Evolutionary conservation across 306 rosid genomes (phyloP).

Genomic region (Prunus kanzakura): DNA sequence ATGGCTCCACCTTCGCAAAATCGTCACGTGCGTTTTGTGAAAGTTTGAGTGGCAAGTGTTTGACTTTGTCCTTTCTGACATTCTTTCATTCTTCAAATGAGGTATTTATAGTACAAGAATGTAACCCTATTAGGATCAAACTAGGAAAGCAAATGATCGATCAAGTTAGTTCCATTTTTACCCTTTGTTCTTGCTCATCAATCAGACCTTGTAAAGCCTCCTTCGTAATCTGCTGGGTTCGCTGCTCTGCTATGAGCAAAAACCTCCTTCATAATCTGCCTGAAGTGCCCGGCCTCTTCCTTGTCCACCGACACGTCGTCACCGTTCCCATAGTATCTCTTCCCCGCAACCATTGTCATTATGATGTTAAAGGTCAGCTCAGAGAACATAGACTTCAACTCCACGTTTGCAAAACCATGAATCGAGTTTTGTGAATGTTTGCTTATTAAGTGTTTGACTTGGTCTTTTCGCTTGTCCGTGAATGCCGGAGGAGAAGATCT

Average conservation of each 20-base stretch:
- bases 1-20: conserved; percentile 31
- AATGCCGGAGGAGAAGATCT: no score
- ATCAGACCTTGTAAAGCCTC: conserved; percentile 51
- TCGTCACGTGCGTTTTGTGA: not conserved
- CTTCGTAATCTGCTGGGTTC: not conserved
- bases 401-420: no score
- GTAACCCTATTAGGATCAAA: no score
- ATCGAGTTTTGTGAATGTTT: no score
- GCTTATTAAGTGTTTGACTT: no score
- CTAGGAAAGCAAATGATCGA: conserved; percentile 44
- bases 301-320: conserved; percentile 6
- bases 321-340: conserved; percentile 41
- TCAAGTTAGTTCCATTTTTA: conserved; percentile 24
- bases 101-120: no score
- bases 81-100: not conserved
- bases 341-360: conserved; percentile 67
- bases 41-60: conserved; percentile 31
- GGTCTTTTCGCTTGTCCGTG: no score
- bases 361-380: conserved; percentile 56
- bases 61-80: conserved; percentile 43
- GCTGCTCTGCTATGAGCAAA: not conserved
- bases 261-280: not conserved
- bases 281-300: not conserved
- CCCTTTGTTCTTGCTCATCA: conserved; percentile 39
- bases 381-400: conserved; percentile 1